Conservation (phyloP, 345 rosid genomes). For the Salix suchowensis region DNA sequence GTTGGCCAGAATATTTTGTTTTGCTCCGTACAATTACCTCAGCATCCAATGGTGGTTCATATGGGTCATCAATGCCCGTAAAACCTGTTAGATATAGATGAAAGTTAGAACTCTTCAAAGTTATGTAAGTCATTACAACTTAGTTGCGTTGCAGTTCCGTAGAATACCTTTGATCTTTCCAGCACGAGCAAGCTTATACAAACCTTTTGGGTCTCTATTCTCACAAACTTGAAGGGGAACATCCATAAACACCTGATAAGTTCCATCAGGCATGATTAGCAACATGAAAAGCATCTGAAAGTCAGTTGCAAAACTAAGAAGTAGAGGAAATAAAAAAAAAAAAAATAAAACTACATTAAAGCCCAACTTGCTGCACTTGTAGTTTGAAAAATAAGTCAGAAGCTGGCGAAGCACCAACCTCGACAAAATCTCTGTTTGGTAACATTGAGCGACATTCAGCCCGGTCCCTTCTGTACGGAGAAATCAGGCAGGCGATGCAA, state of each 20-base stretch:
- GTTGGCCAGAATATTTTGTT: not conserved
- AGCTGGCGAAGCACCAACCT: conserved; percentile 11
- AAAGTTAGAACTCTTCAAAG: not conserved
- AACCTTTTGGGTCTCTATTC: conserved; percentile 30
- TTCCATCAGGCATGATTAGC: not conserved
- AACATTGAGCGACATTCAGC: conserved; percentile 22
- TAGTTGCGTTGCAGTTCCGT: not conserved
- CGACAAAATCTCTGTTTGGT: conserved; percentile 20
- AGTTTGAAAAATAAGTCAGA: not conserved
- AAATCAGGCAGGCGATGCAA: conserved; percentile 26
- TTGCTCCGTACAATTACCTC: conserved; percentile 11
- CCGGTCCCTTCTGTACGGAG: conserved; percentile 24
- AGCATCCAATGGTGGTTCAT: conserved; percentile 17
- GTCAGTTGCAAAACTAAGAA: not conserved
- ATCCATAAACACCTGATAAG: conserved; percentile 30
- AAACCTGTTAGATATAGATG: conserved; percentile 14
- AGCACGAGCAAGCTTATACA: conserved; percentile 29
- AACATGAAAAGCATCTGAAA: not conserved
- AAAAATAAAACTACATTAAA: not conserved
- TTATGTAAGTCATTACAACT: not conserved
- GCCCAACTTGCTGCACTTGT: not conserved
- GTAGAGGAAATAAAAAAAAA: not conserved
- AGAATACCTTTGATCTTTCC: conserved; percentile 28
- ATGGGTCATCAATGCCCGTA: conserved; percentile 30
- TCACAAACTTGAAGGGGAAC: conserved; percentile 28